A percentile compares a stretch with the other conserved stretches of the same genome.
These are phyloP conservation scores for Coniochaeta ligniaria DNA, from an alignment of 2,329 filamentous ascomycete species.

Conservation along the genomic window DNA sequence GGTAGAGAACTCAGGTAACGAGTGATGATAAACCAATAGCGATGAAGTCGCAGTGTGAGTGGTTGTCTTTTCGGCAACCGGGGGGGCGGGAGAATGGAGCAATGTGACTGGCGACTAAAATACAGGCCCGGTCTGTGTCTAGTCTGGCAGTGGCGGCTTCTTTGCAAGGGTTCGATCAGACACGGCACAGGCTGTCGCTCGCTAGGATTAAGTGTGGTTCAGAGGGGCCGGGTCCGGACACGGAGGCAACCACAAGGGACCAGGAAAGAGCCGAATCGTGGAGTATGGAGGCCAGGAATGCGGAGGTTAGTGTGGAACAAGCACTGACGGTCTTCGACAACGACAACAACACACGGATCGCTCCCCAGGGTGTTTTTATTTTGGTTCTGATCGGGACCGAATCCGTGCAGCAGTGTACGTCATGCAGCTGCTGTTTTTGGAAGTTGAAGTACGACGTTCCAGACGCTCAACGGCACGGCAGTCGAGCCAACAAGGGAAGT, in stretches of 20 bases:
- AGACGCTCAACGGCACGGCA: not conserved
- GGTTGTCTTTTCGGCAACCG: conserved; percentile 12
- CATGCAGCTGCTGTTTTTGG: conserved; percentile 18
- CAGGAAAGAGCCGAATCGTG: not conserved
- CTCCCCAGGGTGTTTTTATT: not conserved
- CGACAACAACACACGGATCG: not conserved
- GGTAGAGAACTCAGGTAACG: conserved; percentile 8
- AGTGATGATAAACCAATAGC: conserved; percentile 15
- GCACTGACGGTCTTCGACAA: not conserved
- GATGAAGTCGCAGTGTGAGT: conserved; percentile 9
- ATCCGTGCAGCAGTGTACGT: conserved; percentile 3
- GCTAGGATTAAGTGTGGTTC: not conserved
- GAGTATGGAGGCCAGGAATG: not conserved
- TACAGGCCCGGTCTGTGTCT: conserved; percentile 13
- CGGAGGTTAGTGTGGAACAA: conserved; percentile 1
- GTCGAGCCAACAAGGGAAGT: not conserved
- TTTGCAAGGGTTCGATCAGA: conserved; percentile 12
- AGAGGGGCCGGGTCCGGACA: conserved; percentile 1
- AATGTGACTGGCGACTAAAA: conserved; percentile 18
- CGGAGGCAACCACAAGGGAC: not conserved
- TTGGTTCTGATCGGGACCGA: not conserved
- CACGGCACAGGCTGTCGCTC: conserved; percentile 10
- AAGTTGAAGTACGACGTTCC: conserved; percentile 16
- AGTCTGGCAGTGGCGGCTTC: conserved; percentile 10
- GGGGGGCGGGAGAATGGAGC: conserved; percentile 12